Evolutionary conservation across 257 asterid species (phyloP), one percentile per base, ranked within the genome.

Genomic region (Voacanga thouarsii): DNA sequence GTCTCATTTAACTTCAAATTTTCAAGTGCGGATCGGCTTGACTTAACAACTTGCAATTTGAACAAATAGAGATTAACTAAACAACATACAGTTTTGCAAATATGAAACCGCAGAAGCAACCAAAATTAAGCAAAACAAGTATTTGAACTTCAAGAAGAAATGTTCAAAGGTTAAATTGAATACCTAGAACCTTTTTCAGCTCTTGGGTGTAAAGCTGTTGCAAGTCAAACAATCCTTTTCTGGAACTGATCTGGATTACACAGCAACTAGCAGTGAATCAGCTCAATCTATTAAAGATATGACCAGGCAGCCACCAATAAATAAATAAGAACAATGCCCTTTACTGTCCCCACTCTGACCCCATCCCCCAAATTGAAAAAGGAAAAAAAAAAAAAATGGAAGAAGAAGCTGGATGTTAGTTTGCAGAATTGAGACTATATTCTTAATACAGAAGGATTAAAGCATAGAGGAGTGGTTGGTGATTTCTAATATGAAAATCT

Each of bases 161-260:
- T 74, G 41, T 56, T 50, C 53, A 67, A 50, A 65, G 51, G 7
- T 57, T 63, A 75, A 84, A 80, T 65, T 51, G 14, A 82, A 74
- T 83, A 94, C 98, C 94, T 90, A 77, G 88, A 75, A 64, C 72
- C 73, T 72, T 82, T 47, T 82, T 74, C 78, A 75, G 81, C 75
- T 67, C 78, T 83, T 79, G 77, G 60, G 83, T 39, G 66, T 77
- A 70, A 49, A 77, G 66, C 66, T 78, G 82, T 83, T 78, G 88
- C 83, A 80, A 39, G 80, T 65, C 81, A 69, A 85, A 76, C 80
- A 80, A 72, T 83, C 87, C 88, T 67, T 67, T 50, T 72, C 81
- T 76, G 45, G 89, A 80, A 84, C 82, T 82, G 81, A 88, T 83
- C 96, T 94, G 84, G 65, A 85, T 33, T 43, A 71, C 65, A 28